phyloP scores from a whole-genome alignment of 2,329 filamentous ascomycete genomes.

The Talaromyces albobiverticillius region DNA sequence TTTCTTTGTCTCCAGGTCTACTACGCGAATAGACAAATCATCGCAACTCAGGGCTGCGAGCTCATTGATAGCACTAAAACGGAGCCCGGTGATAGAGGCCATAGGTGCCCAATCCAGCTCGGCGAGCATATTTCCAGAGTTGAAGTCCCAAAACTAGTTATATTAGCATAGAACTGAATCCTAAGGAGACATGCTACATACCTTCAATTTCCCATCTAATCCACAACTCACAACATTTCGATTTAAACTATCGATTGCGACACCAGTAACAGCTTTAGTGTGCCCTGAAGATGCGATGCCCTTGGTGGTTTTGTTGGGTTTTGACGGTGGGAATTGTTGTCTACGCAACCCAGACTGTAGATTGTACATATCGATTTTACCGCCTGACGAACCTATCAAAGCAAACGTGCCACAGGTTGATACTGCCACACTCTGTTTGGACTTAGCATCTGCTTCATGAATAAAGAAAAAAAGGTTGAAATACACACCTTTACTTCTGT shows the following conservation, averaged over 20 bases:
- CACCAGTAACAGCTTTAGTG: slow-evolving; percentile 75
- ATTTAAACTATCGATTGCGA: slow-evolving; percentile 87
- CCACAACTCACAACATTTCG: slow-evolving; percentile 81
- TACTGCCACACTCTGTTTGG: slow-evolving; percentile 70
- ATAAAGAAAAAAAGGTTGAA: neutral
- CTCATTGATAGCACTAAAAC: slow-evolving; percentile 79
- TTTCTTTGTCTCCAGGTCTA: slow-evolving; percentile 86
- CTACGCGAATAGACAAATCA: slow-evolving; percentile 80
- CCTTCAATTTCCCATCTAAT: slow-evolving; percentile 84
- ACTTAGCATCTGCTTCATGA: slow-evolving; percentile 14
- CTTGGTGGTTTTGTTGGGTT: slow-evolving; percentile 28
- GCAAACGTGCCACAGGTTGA: slow-evolving; percentile 94
- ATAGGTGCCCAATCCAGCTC: slow-evolving; percentile 82
- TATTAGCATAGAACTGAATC: neutral
- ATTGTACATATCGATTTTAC: slow-evolving; percentile 92
- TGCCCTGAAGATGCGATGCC: slow-evolving; percentile 50
- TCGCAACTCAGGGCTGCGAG: slow-evolving; percentile 85
- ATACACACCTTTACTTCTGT: slow-evolving; percentile 62
- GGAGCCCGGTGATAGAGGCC: slow-evolving; percentile 70
- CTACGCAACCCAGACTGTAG: slow-evolving; percentile 88
- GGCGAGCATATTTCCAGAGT: slow-evolving; percentile 73
- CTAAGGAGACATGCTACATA: slow-evolving; percentile 19
- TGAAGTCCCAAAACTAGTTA: slow-evolving; percentile 81
- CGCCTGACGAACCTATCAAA: slow-evolving; percentile 77
- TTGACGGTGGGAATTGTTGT: slow-evolving; percentile 82